Conservation (phyloP, 306 rosid genomes). For the Spatholobus suberectus region DNA sequence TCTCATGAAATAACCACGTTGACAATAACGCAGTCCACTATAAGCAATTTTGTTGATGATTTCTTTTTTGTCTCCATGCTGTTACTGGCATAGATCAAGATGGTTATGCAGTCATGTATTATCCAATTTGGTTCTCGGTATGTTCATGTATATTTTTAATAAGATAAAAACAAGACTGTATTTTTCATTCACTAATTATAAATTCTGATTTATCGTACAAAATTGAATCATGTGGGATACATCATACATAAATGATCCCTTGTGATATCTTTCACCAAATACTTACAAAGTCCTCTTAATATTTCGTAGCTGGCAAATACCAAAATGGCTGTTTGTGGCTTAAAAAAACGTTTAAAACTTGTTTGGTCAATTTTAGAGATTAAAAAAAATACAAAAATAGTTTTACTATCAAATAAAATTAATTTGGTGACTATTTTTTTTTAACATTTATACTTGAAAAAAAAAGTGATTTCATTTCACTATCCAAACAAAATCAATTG, state of each 20-base stretch:
- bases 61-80: not conserved
- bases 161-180: not conserved
- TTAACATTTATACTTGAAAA: not conserved
- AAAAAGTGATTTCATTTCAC: not conserved
- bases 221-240: not conserved
- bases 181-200: not conserved
- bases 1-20: not conserved
- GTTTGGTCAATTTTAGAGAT: no score
- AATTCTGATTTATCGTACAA: not conserved
- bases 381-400: no score
- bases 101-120: not conserved
- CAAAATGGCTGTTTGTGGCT: not conserved
- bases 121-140: not conserved
- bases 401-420: not conserved
- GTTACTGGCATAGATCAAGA: not conserved
- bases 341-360: not conserved
- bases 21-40: not conserved
- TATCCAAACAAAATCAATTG: not conserved
- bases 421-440: no score
- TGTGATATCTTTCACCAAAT: not conserved
- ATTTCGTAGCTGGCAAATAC: no score
- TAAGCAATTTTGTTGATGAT: slow-evolving; percentile 16
- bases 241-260: not conserved
- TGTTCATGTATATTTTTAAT: not conserved
- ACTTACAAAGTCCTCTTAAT: not conserved